Evolutionary conservation across 257 asterid genomes (phyloP), one percentile per base, ranked within the genome.

Genomic region (Pogostemon cablin): DNA sequence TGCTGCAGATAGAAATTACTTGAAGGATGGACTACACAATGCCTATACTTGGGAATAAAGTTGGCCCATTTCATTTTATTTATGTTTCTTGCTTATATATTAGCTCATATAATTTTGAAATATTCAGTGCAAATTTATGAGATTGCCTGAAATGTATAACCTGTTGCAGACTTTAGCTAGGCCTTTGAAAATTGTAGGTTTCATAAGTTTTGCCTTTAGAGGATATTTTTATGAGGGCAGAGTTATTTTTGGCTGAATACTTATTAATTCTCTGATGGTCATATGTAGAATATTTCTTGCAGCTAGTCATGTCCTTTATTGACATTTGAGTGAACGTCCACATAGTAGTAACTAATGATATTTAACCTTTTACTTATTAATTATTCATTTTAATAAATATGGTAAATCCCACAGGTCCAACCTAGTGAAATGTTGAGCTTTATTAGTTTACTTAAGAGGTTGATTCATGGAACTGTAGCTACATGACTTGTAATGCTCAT

Each of bases 1-100:
- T 67, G 35, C 73, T 35, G 4, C 20, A 67, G 43, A 68, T 20
- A 11, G 64, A 54, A 55, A 41, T 9, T 0, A 54, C 58, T 78
- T 75, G 74, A 82, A 58, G 62, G 58, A 61, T 15, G 68, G 81
- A 65, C 49, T 37, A 62, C 61, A 67, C 61, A 37, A 56, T 48
- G 73, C 34, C 74, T 39, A 38, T 17, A 62, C 4, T 10, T 74
- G 48, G 82, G 5, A 76, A 79, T 65, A 9, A 25, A 15, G 60
- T 3, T 3, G 80, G 81, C 67, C 73, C 84, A 75, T 80, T 67
- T 56, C 72, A 79, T 80, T 67, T 56, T 69, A 79, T 75, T 74
- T 79, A 75, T 75, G 74, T 71, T 66, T 74, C 8, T 73, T 72
- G 80, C 78, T 72, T 65, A 9, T 42, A 38, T 49, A 40, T n/a